These are phyloP conservation scores for Kurtzmaniella fragi DNA, from an alignment of 805 yeast genomes.

Conservation along the genomic window DNA sequence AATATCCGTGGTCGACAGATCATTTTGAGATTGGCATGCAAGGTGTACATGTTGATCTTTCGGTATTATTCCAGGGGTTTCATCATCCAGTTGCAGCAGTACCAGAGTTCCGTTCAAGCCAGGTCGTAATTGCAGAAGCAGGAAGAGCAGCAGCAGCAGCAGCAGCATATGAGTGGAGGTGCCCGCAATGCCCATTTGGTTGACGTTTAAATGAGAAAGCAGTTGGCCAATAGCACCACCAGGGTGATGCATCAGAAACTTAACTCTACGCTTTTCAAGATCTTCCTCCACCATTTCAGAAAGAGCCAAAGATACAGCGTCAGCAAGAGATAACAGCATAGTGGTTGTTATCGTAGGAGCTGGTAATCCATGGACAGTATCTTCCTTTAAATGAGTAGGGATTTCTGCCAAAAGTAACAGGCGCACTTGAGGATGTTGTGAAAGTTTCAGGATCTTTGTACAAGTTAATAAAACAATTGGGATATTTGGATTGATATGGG, in stretches of 20 bases:
- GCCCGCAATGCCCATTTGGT: background rate
- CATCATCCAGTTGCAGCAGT: no score
- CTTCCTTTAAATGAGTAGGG: constrained; percentile 55
- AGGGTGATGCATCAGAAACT: constrained; percentile 75
- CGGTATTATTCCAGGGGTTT: no score
- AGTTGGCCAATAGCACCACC: constrained; percentile 83
- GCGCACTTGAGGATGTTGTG: constrained; percentile 44
- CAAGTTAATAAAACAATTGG: constrained; percentile 65
- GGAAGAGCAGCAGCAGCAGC: no score
- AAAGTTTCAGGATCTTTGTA: constrained; percentile 48
- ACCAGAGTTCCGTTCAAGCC: no score
- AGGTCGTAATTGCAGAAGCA: no score
- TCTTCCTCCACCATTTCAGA: constrained; percentile 63
- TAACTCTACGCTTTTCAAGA: constrained; percentile 42
- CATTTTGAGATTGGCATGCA: no score
- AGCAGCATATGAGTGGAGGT: no score
- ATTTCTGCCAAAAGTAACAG: constrained; percentile 59
- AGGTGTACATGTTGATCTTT: no score
- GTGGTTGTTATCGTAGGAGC: constrained; percentile 89
- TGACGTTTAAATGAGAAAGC: constrained; percentile 29
- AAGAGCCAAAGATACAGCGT: constrained; percentile 70
- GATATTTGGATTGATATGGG: constrained; percentile 49
- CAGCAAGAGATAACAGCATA: constrained; percentile 68
- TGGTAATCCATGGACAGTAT: constrained; percentile 65
- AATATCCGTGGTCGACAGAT: no score